Evolutionary conservation across 2,329 filamentous ascomycete species (phyloP).

Genomic region (Penicillium sp.): DNA sequence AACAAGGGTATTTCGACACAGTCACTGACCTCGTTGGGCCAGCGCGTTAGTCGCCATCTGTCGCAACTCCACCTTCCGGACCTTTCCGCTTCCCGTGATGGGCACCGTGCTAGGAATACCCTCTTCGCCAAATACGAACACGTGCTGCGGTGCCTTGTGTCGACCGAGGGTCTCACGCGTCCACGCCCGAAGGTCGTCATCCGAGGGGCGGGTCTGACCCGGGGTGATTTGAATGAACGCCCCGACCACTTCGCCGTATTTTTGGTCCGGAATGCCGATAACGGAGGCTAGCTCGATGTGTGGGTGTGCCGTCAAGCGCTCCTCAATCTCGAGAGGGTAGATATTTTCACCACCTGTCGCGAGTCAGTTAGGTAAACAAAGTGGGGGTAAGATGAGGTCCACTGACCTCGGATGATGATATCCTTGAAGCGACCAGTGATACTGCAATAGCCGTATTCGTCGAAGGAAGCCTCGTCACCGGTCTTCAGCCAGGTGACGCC

Average conservation of each 20-base stretch:
- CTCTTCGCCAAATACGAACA: conserved; percentile 72
- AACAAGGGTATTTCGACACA: neutral
- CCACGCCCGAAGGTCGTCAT: conserved; percentile 61
- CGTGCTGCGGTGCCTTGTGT: conserved; percentile 67
- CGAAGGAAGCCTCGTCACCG: conserved; percentile 57
- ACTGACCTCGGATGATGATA: conserved; percentile 67
- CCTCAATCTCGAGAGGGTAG: conserved; percentile 73
- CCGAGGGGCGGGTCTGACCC: conserved; percentile 42
- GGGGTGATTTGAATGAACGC: conserved; percentile 53
- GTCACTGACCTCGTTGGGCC: conserved; percentile 30
- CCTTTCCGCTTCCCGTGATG: conserved; percentile 70
- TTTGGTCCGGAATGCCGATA: conserved; percentile 66
- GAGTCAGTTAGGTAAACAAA: neutral
- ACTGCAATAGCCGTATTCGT: conserved; percentile 62
- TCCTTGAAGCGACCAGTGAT: conserved; percentile 78
- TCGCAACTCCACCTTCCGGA: conserved; percentile 60
- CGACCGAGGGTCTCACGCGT: conserved; percentile 60
- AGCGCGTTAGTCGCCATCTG: conserved; percentile 45
- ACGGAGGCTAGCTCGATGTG: conserved; percentile 64
- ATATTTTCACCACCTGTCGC: conserved; percentile 65
- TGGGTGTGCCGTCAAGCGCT: conserved; percentile 65
- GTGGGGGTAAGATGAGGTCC: neutral
- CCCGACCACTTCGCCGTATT: conserved; percentile 71
- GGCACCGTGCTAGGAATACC: conserved; percentile 56
- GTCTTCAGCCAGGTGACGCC: conserved; percentile 62